Percentiles rank a stretch among this genome's conserved stretches.
These are phyloP conservation scores for Cordyceps pruinosa DNA, from an alignment of 2,329 filamentous ascomycete species.

Conservation along the genomic window DNA sequence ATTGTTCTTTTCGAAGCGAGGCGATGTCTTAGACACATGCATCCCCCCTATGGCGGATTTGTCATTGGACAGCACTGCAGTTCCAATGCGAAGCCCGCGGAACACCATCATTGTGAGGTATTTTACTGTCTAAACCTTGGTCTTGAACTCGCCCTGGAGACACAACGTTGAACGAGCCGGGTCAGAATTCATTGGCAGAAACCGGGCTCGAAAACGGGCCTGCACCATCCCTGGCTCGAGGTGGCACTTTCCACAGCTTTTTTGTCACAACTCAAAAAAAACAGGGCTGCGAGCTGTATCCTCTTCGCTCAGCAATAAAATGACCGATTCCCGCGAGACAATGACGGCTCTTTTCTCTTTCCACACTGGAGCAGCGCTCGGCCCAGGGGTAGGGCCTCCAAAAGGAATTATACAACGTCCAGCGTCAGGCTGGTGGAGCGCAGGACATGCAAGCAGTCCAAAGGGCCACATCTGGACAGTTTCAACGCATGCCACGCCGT, in stretches of 20 bases:
- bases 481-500: not conserved
- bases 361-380: not conserved
- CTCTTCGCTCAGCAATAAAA: not conserved
- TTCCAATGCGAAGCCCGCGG: not conserved
- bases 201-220: too few species aligned
- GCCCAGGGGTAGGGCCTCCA: not conserved
- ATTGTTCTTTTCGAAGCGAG: conserved; percentile 1
- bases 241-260: not conserved
- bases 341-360: not conserved
- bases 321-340: not conserved
- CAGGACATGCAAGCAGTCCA: not conserved
- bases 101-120: too few species aligned
- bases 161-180: too few species aligned
- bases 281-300: not conserved
- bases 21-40: not conserved
- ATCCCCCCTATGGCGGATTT: too few species aligned
- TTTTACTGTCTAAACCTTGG: too few species aligned
- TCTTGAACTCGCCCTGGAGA: too few species aligned
- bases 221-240: too few species aligned
- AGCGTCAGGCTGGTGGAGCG: not conserved
- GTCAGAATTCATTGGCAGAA: too few species aligned
- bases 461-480: not conserved
- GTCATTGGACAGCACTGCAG: not conserved
- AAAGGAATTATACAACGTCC: not conserved
- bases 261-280: conserved; percentile 3